Conservation (phyloP, 2,329 filamentous ascomycete genomes). For the Arthroderma sp. region DNA sequence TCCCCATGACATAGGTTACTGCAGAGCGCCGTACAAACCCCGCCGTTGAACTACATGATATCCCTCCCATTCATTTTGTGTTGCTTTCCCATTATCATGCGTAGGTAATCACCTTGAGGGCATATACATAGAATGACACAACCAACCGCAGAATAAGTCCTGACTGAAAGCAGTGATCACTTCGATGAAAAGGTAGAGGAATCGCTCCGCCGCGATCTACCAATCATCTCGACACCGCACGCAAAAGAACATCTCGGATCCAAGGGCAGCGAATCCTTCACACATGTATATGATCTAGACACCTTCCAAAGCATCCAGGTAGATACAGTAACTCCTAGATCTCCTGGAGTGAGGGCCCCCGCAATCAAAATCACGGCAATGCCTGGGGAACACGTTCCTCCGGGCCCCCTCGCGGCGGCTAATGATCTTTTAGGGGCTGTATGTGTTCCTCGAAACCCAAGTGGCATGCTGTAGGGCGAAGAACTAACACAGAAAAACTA, state of each 20-base stretch:
- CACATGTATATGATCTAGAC: constrained; percentile 41
- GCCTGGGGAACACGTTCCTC: constrained; percentile 51
- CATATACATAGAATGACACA: background rate
- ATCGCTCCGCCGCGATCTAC: constrained; percentile 39
- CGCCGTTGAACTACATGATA: constrained; percentile 44
- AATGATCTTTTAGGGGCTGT: constrained; percentile 38
- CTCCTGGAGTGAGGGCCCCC: constrained; percentile 18
- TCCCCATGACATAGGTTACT: constrained; percentile 15
- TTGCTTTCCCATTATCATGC: constrained; percentile 53
- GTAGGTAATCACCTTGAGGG: constrained; percentile 11
- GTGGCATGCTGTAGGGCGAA: background rate
- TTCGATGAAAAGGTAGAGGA: constrained; percentile 43
- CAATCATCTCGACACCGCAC: constrained; percentile 52
- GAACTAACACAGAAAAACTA: constrained; percentile 17
- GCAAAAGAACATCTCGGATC: constrained; percentile 41
- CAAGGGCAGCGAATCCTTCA: constrained; percentile 36
- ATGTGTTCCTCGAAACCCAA: constrained; percentile 9
- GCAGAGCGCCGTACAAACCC: constrained; percentile 44
- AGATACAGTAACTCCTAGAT: constrained; percentile 19
- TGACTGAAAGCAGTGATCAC: constrained; percentile 29
- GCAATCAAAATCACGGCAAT: constrained; percentile 47
- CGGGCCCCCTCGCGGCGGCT: constrained; percentile 26
- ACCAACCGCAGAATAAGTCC: background rate
- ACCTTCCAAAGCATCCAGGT: constrained; percentile 42
- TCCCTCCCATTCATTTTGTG: constrained; percentile 47